Conservation (phyloP, 2,329 filamentous ascomycete species). For the Emericellopsis cladophorae region DNA sequence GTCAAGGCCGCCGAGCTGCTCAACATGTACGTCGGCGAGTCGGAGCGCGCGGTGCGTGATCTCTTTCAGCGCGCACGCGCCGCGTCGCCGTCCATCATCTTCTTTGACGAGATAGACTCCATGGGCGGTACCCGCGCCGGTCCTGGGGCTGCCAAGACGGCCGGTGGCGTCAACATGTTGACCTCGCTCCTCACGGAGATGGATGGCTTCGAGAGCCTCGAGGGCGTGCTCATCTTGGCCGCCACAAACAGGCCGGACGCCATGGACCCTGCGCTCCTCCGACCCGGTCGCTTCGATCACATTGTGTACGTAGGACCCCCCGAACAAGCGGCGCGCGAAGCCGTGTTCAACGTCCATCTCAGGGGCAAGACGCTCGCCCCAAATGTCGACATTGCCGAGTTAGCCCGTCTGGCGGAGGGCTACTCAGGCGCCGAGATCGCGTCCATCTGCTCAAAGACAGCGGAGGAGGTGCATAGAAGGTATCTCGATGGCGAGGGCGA, state of each 20-base stretch:
- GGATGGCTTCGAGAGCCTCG: constrained; percentile 81
- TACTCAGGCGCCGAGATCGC: constrained; percentile 78
- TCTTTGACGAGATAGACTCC: constrained; percentile 93
- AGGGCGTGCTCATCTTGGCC: constrained; percentile 75
- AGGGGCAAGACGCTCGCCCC: constrained; percentile 42
- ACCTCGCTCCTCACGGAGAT: constrained; percentile 88
- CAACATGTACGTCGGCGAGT: constrained; percentile 95
- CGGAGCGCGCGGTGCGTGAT: constrained; percentile 72
- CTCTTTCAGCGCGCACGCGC: constrained; percentile 76
- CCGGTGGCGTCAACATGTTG: constrained; percentile 63
- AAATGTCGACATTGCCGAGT: constrained; percentile 51
- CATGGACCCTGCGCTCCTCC: constrained; percentile 74
- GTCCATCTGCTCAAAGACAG: constrained; percentile 33
- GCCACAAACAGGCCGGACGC: constrained; percentile 85
- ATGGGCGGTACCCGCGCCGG: constrained; percentile 50
- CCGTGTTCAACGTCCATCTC: constrained; percentile 62
- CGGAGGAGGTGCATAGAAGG: constrained; percentile 26
- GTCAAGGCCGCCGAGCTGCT: constrained; percentile 89
- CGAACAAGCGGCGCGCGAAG: constrained; percentile 55
- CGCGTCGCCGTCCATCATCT: constrained; percentile 86
- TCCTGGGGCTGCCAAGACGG: constrained; percentile 7
- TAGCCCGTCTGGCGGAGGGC: constrained; percentile 57
- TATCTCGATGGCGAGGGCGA: constrained; percentile 16
- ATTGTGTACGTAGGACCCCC: constrained; percentile 80
- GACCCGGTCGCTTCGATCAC: constrained; percentile 75